A percentile compares a stretch with the other conserved stretches of the same genome.
Conservation (phyloP, 129 eudicot genomes). For the Centaurea solstitialis region DNA sequence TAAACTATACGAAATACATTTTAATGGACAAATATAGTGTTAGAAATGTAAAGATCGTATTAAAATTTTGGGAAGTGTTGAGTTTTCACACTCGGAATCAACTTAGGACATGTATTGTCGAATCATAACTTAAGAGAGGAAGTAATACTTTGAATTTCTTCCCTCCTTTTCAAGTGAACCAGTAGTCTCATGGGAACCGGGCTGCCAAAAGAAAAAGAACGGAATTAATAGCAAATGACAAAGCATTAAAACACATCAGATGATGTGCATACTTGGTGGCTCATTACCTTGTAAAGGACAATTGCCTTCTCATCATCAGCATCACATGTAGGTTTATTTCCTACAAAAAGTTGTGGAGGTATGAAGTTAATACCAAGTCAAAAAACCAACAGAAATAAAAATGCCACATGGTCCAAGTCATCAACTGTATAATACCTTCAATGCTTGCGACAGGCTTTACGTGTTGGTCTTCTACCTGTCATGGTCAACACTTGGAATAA, state of each 20-base stretch:
- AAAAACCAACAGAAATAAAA: slow-evolving; percentile 4
- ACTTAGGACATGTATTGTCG: background rate
- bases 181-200: slow-evolving; percentile 53
- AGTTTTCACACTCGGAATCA: slow-evolving; percentile 8
- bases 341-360: slow-evolving; percentile 47
- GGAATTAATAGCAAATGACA: background rate
- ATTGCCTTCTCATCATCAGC: slow-evolving; percentile 76
- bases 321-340: slow-evolving; percentile 43
- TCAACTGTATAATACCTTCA: slow-evolving; percentile 51
- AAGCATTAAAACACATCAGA: background rate
- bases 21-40: background rate
- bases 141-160: slow-evolving; percentile 66
- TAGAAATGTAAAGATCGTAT: background rate
- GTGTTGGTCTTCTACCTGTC: slow-evolving; percentile 62
- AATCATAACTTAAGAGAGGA: slow-evolving; percentile 1
- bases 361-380: slow-evolving; percentile 11
- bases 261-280: slow-evolving; percentile 10
- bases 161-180: slow-evolving; percentile 52
- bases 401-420: slow-evolving; percentile 1
- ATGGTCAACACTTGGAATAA: slow-evolving; percentile 11
- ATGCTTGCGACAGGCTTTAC: slow-evolving; percentile 42
- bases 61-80: background rate
- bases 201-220: slow-evolving; percentile 52
- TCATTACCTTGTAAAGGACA: slow-evolving; percentile 77
- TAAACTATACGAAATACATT: background rate